Conservation (phyloP, 2,329 filamentous ascomycete species). For the Apiospora aurea region DNA sequence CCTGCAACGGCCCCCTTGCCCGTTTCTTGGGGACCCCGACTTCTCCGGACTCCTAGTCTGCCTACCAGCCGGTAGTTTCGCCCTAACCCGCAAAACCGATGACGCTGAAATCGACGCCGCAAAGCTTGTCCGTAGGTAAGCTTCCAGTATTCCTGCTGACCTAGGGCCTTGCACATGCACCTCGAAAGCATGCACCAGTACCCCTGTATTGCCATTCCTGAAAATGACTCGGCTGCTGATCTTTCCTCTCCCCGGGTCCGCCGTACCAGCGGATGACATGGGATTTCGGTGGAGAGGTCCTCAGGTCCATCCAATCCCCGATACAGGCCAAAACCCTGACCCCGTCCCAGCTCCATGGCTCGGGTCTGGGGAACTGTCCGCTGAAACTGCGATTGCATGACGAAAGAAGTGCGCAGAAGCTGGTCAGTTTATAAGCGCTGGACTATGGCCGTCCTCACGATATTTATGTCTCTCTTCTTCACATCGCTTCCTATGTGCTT, state of each 20-base stretch:
- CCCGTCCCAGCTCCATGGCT: conserved; percentile 6
- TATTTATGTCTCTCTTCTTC: neutral
- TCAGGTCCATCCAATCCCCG: neutral
- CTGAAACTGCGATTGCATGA: conserved; percentile 6
- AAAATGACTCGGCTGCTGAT: neutral
- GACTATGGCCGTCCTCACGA: neutral
- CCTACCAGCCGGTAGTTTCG: neutral
- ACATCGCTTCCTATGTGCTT: neutral
- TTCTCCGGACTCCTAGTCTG: conserved; percentile 7
- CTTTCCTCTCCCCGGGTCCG: too few species aligned
- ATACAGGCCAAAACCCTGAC: neutral
- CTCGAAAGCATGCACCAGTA: neutral
- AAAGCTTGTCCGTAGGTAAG: conserved; percentile 12
- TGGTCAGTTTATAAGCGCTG: neutral
- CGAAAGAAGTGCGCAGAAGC: neutral
- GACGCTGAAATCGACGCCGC: neutral
- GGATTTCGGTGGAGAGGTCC: neutral
- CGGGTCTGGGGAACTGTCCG: neutral
- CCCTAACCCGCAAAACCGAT: conserved; percentile 17
- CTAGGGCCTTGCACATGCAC: neutral
- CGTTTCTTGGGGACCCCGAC: neutral
- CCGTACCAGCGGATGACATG: neutral
- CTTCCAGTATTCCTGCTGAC: neutral
- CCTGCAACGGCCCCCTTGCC: neutral
- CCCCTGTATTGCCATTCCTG: neutral